Base-by-base conservation (phyloP, 306 rosid genomes). In the Chamaecrista fasciculata region DNA sequence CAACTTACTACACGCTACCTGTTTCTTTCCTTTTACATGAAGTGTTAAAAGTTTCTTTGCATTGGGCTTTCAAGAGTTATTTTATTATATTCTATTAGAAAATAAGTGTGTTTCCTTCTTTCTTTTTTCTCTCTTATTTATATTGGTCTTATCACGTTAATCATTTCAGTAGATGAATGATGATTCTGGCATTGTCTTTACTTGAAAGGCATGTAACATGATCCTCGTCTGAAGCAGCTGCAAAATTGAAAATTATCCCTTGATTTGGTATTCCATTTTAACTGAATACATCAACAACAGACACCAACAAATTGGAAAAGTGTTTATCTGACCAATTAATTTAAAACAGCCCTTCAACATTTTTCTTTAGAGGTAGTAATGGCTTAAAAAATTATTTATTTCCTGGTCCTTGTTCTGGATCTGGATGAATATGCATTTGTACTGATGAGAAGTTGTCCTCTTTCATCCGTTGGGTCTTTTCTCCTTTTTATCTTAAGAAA, bases 401-500 rank as follows among this genome's bases (percentile, higher is more conserved):
- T 69, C 28, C 8, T 34, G 43, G 8, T 42, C 43, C 62, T 49
- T 36, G 34, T 71, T 62, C 66, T 29, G 33, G 67, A 44, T 47
- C 26, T 43, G 66, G 19, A 16, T 42, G 66, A 19, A 55, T 53
- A 16, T 62, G 47, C 25, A 18, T 42, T 36, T 24, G 37, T 53
- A 21, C 67, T 29, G 21, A 24, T 42, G 66, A 40, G 36, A 25
- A 37, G 25, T 51, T 53, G 48, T 65, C 71, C 60, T 63, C 12
- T 29, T 66, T 33, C 58, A 24, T 29, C 14, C 21, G 58, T 8
- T 62, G 64, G 34, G n/a, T 49, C 33, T 18, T 50, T 50, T 73
- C 43, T 40, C 65, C 71, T 51, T 66, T 29, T 29, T 64, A 62
- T 43, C 33, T 60, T n/a, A 53, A 61, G 50, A 59, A 39, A 67